Evolutionary conservation across 2,329 filamentous ascomycete species (phyloP), one percentile per base, ranked within the genome.

Genomic region (Paraconiothyrium brasiliense): DNA sequence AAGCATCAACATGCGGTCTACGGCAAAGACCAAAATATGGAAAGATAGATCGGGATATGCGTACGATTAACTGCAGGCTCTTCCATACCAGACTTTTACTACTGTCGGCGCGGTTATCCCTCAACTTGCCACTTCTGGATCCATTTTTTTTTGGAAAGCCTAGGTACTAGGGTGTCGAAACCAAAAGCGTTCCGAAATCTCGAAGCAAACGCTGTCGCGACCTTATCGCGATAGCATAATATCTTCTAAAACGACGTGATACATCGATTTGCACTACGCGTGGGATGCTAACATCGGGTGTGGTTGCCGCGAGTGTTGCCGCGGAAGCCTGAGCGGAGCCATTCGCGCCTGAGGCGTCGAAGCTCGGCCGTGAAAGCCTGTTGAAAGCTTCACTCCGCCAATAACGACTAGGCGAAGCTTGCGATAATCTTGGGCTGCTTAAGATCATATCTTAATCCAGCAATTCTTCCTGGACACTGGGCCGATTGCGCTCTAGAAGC

Each of bases 241-340:
- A n/a, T n/a, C 3, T 16, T 43, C 51, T 54, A 54, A 54, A 54
- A 54, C 51, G 51, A 54, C 51, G 51, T 54, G 51, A 54, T 54
- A 20, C 11, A 44, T 20, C 35, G 22, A 43, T 22, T 30, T n/a
- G 4, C 8, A 10, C 13, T 30, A 27, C 24, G 22, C 24, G 50
- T 43, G 50, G 50, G 35, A 22, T 43, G 37, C 2, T 11, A 30
- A 41, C 32, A n/a, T 22, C 10, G 24, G 11, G 13, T 22, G 48
- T 16, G 20, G 20, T 30, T 35, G 50, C 50, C 50, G 3, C 51
- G 20, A 32, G 9, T 1, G 22, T 32, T 16, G 11, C 24, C 22
- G 20, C 50, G 13, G 37, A n/a, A 11, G 14, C 16, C 11, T 20
- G 5, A 43, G 39, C 37, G 13, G 22, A 9, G 22, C 37, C 3